phyloP scores from a whole-genome alignment of 2,329 filamentous ascomycete genomes.

The Dactylellina drechsleri region DNA sequence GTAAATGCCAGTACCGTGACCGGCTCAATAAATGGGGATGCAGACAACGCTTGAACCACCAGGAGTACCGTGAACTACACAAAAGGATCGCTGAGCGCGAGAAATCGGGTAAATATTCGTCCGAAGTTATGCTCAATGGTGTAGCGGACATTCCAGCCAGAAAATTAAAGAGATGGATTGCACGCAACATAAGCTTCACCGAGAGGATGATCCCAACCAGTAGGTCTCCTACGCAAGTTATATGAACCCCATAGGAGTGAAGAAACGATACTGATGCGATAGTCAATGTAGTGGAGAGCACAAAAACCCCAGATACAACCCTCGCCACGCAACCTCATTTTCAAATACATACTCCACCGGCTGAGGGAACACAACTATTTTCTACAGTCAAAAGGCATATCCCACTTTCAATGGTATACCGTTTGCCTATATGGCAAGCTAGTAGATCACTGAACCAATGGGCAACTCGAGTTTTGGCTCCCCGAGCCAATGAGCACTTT shows the following conservation, averaged over 20 bases:
- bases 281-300: neutral
- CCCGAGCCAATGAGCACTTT: neutral
- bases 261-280: neutral
- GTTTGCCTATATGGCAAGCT: constrained; percentile 24
- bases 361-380: neutral
- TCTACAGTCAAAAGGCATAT: constrained; percentile 1
- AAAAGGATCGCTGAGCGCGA: neutral
- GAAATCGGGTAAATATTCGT: neutral
- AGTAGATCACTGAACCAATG: neutral
- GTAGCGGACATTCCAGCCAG: neutral
- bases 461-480: neutral
- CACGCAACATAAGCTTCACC: constrained; percentile 29
- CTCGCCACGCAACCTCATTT: neutral
- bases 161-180: constrained; percentile 6
- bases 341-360: neutral
- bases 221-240: neutral
- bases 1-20: constrained; percentile 1
- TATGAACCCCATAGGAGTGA: neutral
- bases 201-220: constrained; percentile 1
- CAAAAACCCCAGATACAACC: neutral
- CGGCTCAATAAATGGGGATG: constrained; percentile 34
- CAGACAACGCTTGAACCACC: neutral
- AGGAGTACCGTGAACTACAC: neutral
- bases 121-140: constrained; percentile 12
- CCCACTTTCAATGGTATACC: neutral